phyloP scores from a whole-genome alignment of 2,329 filamentous ascomycete genomes.

The Hirsutella rhossiliensis region DNA sequence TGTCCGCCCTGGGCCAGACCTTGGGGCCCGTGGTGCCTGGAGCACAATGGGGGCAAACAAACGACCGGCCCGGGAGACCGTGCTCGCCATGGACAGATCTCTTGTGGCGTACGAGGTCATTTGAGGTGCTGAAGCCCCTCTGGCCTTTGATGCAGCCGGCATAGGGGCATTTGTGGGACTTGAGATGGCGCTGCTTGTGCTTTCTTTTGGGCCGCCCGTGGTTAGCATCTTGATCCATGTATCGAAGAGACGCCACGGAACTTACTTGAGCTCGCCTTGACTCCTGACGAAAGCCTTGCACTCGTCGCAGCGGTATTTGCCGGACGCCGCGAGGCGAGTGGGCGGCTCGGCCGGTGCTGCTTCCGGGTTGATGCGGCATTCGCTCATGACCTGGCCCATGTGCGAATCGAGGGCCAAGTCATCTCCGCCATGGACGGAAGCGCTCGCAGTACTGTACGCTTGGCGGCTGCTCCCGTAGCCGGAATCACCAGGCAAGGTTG shows the following conservation, averaged over 20 bases:
- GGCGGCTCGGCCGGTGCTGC: background rate
- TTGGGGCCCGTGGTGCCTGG: conserved; percentile 31
- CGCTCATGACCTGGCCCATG: conserved; percentile 20
- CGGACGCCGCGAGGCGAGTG: background rate
- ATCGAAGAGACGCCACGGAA: background rate
- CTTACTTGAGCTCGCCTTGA: conserved; percentile 44
- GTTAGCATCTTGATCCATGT: no score
- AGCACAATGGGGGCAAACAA: background rate
- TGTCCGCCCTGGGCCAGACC: conserved; percentile 71
- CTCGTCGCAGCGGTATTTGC: conserved; percentile 18
- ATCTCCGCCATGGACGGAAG: conserved; percentile 31
- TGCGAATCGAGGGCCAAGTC: background rate
- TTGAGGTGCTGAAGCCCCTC: conserved; percentile 64
- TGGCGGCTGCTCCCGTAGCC: conserved; percentile 30
- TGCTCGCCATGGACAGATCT: conserved; percentile 55
- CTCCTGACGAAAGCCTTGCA: conserved; percentile 35
- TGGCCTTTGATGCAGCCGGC: conserved; percentile 38
- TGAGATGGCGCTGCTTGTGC: conserved; percentile 58
- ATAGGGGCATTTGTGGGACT: conserved; percentile 50
- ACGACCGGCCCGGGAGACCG: conserved; percentile 7
- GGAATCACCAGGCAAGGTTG: conserved; percentile 29
- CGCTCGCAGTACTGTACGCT: conserved; percentile 29
- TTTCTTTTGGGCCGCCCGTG: no score
- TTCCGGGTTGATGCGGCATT: conserved; percentile 11
- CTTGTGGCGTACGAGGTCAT: conserved; percentile 72